Evolutionary conservation across 768 basidiomycete species (phyloP).

Genomic region (Tulasnella sp.): DNA sequence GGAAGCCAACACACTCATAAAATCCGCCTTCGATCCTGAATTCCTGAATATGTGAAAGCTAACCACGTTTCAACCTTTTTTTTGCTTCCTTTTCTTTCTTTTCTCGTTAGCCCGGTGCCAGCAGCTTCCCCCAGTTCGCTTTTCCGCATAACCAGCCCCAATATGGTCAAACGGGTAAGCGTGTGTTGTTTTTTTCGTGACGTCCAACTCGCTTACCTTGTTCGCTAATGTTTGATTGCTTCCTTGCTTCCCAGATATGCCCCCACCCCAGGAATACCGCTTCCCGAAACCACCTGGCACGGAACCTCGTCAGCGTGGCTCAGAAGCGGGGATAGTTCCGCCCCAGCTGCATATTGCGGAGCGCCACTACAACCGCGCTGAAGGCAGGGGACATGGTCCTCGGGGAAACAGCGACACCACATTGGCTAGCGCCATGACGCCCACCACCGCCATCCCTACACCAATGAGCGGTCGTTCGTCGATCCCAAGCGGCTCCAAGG

Average conservation of each 20-base stretch:
- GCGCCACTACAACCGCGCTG: not conserved
- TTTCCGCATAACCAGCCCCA: conserved; percentile 25
- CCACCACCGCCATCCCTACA: conserved; percentile 17
- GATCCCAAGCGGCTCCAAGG: conserved; percentile 14
- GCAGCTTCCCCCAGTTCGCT: conserved; percentile 3
- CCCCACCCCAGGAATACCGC: conserved; percentile 3
- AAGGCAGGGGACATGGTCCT: conserved; percentile 5
- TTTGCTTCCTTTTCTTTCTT: not conserved
- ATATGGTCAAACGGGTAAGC: conserved; percentile 17
- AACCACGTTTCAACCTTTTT: not conserved
- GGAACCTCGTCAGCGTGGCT: not conserved
- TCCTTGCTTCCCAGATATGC: not conserved
- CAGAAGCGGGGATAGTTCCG: not conserved
- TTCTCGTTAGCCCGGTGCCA: not conserved
- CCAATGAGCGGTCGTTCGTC: conserved; percentile 9
- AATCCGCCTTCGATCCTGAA: conserved; percentile 16
- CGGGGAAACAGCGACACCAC: conserved; percentile 25
- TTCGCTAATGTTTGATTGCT: not conserved
- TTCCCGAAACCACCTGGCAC: conserved; percentile 4
- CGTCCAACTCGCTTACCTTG: not conserved
- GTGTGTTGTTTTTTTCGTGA: not conserved
- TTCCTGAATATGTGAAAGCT: conserved; percentile 8
- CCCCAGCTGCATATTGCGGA: conserved; percentile 20
- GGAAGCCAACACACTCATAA: conserved; percentile 2
- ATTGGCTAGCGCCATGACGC: conserved; percentile 17